Evolutionary conservation across 78 protist genomes (phyloP), one percentile per base, ranked within the genome.

Genomic region (Polysphondylium violaceum): DNA sequence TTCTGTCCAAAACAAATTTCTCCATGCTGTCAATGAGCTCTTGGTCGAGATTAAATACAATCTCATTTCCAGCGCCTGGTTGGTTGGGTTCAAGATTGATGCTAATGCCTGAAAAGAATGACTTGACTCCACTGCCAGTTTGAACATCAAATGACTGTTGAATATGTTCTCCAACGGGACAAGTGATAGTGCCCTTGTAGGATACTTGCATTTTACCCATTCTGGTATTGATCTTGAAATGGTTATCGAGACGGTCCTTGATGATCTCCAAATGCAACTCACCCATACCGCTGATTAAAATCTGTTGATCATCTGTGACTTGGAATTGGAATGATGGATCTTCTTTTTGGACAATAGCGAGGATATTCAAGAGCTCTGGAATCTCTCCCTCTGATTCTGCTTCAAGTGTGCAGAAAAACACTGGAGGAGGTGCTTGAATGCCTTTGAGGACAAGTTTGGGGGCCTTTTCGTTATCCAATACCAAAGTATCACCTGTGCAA

Each of bases 241-340:
- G 95, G 25, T 86, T 27, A n/a, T 40, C 65, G 12, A 97, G 47
- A 25, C 97, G 79, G 53, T 72, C 74, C 12, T 33, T 55, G 1
- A 86, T 51, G 21, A 94, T 87, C 63, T 96, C 98, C 17, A 97
- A 76, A 73, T 97, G 98, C 2, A 97, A 89, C 73, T 94, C 98
- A 12, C 98, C 98, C 98, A 95, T 95, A 7, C 98, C 97, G 6
- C 92, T 71, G 41, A 95, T 58, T 55, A 97, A 40, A 40, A 81
- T 64, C 16, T 67, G 67, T 64, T 86, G 83, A 19, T 88, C 41
- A 17, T 91, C 97, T 12, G 61, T 60, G 74, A 92, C 76, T 47
- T 40, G 53, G 25, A 77, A 85, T 27, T 38, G 65, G 69, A 95
- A 65, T 50, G 88, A 72, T 16, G 97, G 97, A 36, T 95, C 97